Base-by-base conservation (phyloP, 768 basidiomycete genomes). In the Lentinula detonsa region DNA sequence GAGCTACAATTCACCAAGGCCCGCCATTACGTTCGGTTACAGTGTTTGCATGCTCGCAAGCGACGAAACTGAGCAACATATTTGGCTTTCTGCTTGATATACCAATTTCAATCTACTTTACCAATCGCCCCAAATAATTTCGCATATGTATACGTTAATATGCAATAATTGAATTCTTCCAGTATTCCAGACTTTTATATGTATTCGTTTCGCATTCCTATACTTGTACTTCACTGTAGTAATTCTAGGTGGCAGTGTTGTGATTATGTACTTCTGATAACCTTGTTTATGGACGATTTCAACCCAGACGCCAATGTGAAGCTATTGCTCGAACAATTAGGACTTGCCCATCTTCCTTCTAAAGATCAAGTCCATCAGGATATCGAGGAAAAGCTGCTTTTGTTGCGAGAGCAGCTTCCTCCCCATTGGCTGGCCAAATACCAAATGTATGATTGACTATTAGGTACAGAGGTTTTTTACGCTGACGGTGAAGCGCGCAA, bases 361-460 rank as follows among this genome's bases (percentile, higher is more conserved):
- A 76, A 75, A 50, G 82, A 86, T 46, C 75, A 82, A 64, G 78
- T 93, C 16, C 79, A 86, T 69, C 76, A 71, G 56, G 82, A 88
- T 62, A 85, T 98, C 59, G 93, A 96, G 69, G 77, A 85, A 62
- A 84, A 84, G 62, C 75, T 96, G 23, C 77, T 96, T 35, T 74
- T 86, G 21, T 93, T 93, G 3, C 85, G 83, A 51, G 77, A 80
- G 48, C 78, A 72, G 37, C 73, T 96, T 18, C 90, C 88, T 2
- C 74, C 78, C 7, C 85, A 90, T 62, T 90, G 88, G 84, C 77
- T 96, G 53, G 80, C 87, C 57, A 80, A 79, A 37, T 95, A 95
- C 74, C 95, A 96, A 80, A 78, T 89, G 95, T 96, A 74, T 65
- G 85, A 66, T 57, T 57, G 43, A 21, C 8, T 13, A 4, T 48